Evolutionary conservation across 208 protist genomes (phyloP).

Genomic region (Trichomonas vaginalis): DNA sequence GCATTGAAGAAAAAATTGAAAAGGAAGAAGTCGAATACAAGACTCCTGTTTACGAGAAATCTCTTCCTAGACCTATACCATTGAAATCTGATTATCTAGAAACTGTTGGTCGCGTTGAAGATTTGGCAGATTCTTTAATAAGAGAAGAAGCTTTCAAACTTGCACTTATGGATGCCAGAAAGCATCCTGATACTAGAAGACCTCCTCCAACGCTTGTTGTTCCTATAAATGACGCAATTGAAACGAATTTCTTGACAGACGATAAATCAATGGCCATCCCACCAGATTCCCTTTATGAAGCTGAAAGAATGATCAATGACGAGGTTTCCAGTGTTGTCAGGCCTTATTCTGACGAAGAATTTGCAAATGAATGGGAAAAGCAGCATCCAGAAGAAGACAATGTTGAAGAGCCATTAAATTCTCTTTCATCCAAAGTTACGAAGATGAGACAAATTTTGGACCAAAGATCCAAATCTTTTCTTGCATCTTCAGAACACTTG

Average conservation of each 20-base stretch:
- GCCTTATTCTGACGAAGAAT: not conserved
- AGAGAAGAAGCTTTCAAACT: not conserved
- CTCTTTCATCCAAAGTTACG: not conserved
- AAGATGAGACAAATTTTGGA: not conserved
- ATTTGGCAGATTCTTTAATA: not conserved
- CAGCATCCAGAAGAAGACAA: not conserved
- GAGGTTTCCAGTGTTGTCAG: not conserved
- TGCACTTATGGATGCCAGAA: not conserved
- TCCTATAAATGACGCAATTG: not conserved
- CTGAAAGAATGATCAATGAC: not conserved
- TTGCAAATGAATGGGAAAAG: not conserved
- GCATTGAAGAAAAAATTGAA: not conserved
- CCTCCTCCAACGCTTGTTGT: not conserved
- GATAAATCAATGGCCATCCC: not conserved
- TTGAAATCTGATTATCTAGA: not conserved
- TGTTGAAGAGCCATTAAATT: not conserved
- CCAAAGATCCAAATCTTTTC: not conserved
- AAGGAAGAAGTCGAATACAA: not conserved
- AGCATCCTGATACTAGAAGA: not conserved
- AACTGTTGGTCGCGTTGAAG: not conserved
- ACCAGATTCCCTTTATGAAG: not conserved
- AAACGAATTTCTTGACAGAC: not conserved
- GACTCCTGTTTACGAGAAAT: not conserved
- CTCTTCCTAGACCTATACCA: not conserved
- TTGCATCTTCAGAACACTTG: not conserved